Base-by-base conservation (phyloP, 2,329 filamentous ascomycete genomes). In the Orbilia javanica region DNA sequence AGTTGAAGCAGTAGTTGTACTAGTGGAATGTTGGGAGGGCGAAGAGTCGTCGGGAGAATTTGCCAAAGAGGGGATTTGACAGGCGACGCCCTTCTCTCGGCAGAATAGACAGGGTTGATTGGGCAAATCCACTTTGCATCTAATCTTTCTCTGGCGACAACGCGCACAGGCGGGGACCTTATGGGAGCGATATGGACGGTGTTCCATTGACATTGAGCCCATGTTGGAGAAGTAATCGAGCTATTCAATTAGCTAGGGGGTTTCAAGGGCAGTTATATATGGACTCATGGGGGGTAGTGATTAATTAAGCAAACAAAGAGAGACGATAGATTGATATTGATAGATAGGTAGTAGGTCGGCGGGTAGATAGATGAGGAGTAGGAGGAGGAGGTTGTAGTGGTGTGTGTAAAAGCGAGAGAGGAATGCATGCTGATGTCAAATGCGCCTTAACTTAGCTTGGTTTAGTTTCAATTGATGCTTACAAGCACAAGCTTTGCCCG, bases 141-240 rank as follows among this genome's bases (percentile, higher is more conserved):
- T 86, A 1, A 88, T 89, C 82, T 90, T 90, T 76, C 89, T 86
- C 76, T 87, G 87, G 66, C 89, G 86, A 81, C 89, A 91, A 13
- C 88, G 84, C 65, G 88, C 84, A 83, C 89, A 90, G 7, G 89
- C 89, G 62, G 89, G 88, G 44, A 87, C 86, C 77, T 89, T 86
- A 83, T 90, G 89, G 6, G 89, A 90, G 75, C 89, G 85, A 81
- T 90, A 90, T 2, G 89, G 89, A 52, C 89, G 85, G 63, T 79
- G 80, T 70, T 80, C 62, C 42, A 78, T 78, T 10, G 67, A 65
- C 55, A 73, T 73, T 29, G 67, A 69, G n/a, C 48, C 44, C 63
- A 75, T 75, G 25, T 39, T 64, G 13, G 18, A 15, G 29, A 31
- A 39, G 36, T 3, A 39, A 39, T 39, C 36, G n/a, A 5, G n/a